A percentile compares a stretch with the other conserved stretches of the same genome.
Conservation (phyloP, 768 basidiomycete species). For the Xerocomellus intermedius region DNA sequence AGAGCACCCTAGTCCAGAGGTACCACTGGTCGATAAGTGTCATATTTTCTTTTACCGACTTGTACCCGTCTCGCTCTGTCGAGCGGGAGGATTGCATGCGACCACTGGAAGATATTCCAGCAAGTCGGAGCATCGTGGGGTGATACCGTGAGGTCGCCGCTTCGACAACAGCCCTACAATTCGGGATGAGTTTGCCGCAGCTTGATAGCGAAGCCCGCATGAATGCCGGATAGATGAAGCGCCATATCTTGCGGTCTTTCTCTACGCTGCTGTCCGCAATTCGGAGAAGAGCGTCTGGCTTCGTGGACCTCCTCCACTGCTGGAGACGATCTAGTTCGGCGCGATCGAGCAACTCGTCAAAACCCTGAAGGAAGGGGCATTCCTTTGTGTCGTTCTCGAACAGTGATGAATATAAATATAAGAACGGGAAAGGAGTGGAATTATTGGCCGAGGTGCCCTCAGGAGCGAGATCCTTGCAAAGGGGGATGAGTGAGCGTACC, state of each 20-base stretch:
- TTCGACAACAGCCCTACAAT: constrained; percentile 64
- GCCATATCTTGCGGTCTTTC: constrained; percentile 72
- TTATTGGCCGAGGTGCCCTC: constrained; percentile 32
- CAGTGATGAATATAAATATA: constrained; percentile 50
- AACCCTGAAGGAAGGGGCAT: constrained; percentile 53
- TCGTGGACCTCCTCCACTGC: constrained; percentile 61
- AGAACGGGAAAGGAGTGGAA: constrained; percentile 29
- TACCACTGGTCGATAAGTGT: constrained; percentile 74
- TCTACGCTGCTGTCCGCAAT: constrained; percentile 71
- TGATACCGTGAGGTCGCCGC: constrained; percentile 71
- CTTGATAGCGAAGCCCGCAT: constrained; percentile 55
- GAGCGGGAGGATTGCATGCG: constrained; percentile 40
- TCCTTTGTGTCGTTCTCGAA: constrained; percentile 51
- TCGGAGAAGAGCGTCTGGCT: constrained; percentile 56
- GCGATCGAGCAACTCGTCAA: constrained; percentile 64
- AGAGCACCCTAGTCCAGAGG: constrained; percentile 81
- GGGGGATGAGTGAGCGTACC: constrained; percentile 52
- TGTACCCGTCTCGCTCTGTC: constrained; percentile 52
- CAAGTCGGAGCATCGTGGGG: constrained; percentile 66
- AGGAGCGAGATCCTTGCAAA: constrained; percentile 45
- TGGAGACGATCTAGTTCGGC: constrained; percentile 59
- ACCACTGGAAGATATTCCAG: constrained; percentile 62
- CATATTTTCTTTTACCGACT: constrained; percentile 55
- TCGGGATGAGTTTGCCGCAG: constrained; percentile 41
- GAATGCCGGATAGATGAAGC: constrained; percentile 65